A percentile compares a stretch with the other conserved stretches of the same genome.
These are phyloP conservation scores for Globisporangium recalcitrans DNA, from an alignment of 352 stramenopile species.

Conservation along the genomic window DNA sequence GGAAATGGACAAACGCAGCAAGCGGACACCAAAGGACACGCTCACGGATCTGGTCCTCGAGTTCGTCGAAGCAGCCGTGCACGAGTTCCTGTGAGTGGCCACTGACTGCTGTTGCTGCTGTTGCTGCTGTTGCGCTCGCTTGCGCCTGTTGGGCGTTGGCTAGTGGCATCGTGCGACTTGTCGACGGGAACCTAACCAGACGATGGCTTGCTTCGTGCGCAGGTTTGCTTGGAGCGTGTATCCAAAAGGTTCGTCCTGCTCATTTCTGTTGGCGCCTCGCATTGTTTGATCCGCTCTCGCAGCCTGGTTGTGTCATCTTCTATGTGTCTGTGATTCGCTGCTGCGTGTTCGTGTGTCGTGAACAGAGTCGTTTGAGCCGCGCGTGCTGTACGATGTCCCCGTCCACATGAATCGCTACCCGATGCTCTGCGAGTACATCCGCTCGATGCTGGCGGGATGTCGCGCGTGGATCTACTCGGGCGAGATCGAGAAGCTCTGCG, in stretches of 20 bases:
- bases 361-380: constrained; percentile 55
- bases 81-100: constrained; percentile 70
- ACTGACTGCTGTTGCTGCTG: too few relatives aligned
- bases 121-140: background rate
- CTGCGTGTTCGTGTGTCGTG: background rate
- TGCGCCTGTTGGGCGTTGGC: background rate
- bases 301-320: background rate
- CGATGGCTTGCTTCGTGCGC: background rate
- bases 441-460: constrained; percentile 65
- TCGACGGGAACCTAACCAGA: background rate
- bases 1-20: constrained; percentile 17
- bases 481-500: constrained; percentile 63
- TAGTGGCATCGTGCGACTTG: too few relatives aligned
- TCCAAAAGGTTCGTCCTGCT: constrained; percentile 32
- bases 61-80: constrained; percentile 66
- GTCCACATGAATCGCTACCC: constrained; percentile 75
- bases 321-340: background rate
- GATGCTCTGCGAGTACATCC: constrained; percentile 70
- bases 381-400: constrained; percentile 70
- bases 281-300: too few relatives aligned
- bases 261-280: too few relatives aligned
- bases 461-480: constrained; percentile 47
- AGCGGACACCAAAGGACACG: constrained; percentile 21
- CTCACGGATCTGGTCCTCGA: constrained; percentile 62
- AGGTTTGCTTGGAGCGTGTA: constrained; percentile 59